Evolutionary conservation across 2,329 filamentous ascomycete species (phyloP).

Genomic region (Teratosphaeria epicoccoides): DNA sequence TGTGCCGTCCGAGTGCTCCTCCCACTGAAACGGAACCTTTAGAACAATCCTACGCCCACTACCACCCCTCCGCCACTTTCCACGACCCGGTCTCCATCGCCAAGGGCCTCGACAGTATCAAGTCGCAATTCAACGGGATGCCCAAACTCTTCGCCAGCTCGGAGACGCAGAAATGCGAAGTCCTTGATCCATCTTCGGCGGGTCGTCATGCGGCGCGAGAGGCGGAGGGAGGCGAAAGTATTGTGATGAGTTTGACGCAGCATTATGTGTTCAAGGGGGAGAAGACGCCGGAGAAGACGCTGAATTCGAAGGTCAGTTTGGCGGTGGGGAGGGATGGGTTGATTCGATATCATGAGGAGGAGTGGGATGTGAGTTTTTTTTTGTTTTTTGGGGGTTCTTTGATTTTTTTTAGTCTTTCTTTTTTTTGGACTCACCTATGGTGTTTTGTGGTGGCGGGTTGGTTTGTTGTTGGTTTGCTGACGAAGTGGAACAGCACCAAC

Average conservation of each 20-base stretch:
- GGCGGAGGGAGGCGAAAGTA: not conserved
- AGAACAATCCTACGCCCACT: conserved; percentile 14
- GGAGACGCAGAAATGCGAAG: conserved; percentile 12
- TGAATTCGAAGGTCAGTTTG: conserved; percentile 19
- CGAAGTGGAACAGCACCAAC: too few species aligned
- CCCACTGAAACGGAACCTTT: not conserved
- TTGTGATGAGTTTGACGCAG: conserved; percentile 18
- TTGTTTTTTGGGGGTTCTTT: too few species aligned
- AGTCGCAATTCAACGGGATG: conserved; percentile 21
- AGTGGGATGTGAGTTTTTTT: conserved; percentile 13
- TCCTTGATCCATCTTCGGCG: conserved; percentile 10
- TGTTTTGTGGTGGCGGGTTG: too few species aligned
- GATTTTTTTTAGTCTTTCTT: not conserved
- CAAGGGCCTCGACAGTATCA: conserved; percentile 17
- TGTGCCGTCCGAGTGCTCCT: not conserved
- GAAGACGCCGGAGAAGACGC: conserved; percentile 18
- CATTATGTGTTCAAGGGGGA: conserved; percentile 21
- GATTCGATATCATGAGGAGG: conserved; percentile 20
- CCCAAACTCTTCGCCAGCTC: conserved; percentile 18
- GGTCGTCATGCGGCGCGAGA: not conserved
- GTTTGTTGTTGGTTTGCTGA: too few species aligned
- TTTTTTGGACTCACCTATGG: not conserved
- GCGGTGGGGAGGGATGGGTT: conserved; percentile 14
- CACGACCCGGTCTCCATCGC: conserved; percentile 21
- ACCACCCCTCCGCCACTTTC: conserved; percentile 16